Evolutionary conservation across 2,329 filamentous ascomycete species (phyloP).

Genomic region (Aureobasidium mangrovei): DNA sequence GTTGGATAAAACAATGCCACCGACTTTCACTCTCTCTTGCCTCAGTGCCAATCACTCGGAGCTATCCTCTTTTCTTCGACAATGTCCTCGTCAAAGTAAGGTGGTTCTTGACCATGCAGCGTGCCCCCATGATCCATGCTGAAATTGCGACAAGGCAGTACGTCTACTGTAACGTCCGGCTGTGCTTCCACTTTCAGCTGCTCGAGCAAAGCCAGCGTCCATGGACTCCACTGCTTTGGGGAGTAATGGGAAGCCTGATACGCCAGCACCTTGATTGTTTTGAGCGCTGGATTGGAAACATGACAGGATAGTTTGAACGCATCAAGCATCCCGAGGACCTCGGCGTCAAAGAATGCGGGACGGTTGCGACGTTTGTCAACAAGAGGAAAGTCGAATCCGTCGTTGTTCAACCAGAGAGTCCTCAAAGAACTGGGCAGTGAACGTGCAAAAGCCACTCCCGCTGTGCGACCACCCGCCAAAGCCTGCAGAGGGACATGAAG

Average conservation of each 20-base stretch:
- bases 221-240: not conserved
- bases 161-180: too few species aligned
- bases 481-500: conserved; percentile 1
- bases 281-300: not conserved
- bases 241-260: not conserved
- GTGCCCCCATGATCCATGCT: too few species aligned
- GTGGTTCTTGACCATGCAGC: too few species aligned
- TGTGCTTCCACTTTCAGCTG: too few species aligned
- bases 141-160: too few species aligned
- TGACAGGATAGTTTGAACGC: not conserved
- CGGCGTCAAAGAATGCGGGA: not conserved
- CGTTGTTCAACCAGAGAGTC: not conserved
- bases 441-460: not conserved
- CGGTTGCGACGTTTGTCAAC: not conserved
- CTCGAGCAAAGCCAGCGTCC: too few species aligned
- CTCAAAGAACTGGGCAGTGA: not conserved
- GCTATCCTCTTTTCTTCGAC: too few species aligned
- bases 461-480: not conserved
- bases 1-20: too few species aligned
- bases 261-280: not conserved
- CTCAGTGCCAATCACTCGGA: too few species aligned
- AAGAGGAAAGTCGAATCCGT: not conserved
- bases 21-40: too few species aligned
- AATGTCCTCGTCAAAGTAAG: too few species aligned
- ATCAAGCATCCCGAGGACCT: not conserved